Percentiles rank a stretch among this genome's conserved stretches.
Conservation (phyloP, 352 stramenopile genomes). For the Phytopythium aichiense region DNA sequence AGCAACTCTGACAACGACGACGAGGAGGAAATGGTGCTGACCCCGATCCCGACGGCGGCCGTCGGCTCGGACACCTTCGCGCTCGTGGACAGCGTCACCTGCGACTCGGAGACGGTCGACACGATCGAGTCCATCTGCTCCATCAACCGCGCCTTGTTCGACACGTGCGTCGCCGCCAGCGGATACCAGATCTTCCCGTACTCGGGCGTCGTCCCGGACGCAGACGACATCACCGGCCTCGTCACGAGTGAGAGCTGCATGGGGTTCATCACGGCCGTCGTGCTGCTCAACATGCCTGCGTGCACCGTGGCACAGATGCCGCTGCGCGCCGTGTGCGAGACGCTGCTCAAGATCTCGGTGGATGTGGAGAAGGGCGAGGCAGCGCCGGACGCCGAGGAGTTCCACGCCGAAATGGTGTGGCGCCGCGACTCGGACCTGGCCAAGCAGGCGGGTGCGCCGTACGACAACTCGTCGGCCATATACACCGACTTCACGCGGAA, state of each 20-base stretch:
- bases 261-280: slow-evolving; percentile 38
- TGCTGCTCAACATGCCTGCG: slow-evolving; percentile 36
- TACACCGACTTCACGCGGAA: slow-evolving; percentile 46
- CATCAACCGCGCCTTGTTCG: slow-evolving; percentile 45
- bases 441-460: slow-evolving; percentile 35
- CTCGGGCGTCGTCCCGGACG: slow-evolving; percentile 39
- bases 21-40: slow-evolving; percentile 1
- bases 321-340: slow-evolving; percentile 53
- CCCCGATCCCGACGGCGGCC: slow-evolving; percentile 25
- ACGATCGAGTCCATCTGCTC: slow-evolving; percentile 39
- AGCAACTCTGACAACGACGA: neutral
- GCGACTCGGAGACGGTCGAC: slow-evolving; percentile 27
- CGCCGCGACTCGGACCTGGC: slow-evolving; percentile 48
- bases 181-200: slow-evolving; percentile 62
- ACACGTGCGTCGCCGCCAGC: slow-evolving; percentile 39
- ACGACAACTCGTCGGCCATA: slow-evolving; percentile 41
- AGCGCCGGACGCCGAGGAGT: slow-evolving; percentile 31
- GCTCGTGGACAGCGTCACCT: slow-evolving; percentile 41
- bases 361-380: slow-evolving; percentile 25
- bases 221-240: slow-evolving; percentile 30
- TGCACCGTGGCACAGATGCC: slow-evolving; percentile 49
- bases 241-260: slow-evolving; percentile 45
- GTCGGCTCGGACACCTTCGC: slow-evolving; percentile 41
- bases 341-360: slow-evolving; percentile 54
- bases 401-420: slow-evolving; percentile 52